Evolutionary conservation across 495 filamentous ascomycete species (phyloP), one percentile per base, ranked within the genome.

Genomic region (Hyphodiscus hymeniophilus): DNA sequence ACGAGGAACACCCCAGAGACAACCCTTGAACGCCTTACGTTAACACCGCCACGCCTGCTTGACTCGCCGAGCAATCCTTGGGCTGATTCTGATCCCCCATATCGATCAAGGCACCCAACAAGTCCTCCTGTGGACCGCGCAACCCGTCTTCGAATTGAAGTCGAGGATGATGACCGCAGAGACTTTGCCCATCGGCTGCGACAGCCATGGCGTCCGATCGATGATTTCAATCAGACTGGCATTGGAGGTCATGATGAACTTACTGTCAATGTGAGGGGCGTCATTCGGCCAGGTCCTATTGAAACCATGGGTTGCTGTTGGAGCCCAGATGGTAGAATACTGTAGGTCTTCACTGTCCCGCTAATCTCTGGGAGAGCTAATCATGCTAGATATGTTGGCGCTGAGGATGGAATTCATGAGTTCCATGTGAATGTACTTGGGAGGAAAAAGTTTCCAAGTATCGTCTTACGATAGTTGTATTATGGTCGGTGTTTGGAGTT

Each of bases 391-490:
- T 88, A 81, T 53, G 71, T 85, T 55, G 85, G 75, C n/a, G 84
- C 83, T 3, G 72, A 85, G 44, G 73, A 83, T 41, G 85, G 85
- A 16, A 83, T 90, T 15, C 82, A 85, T 49, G 81, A 89, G 62
- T 85, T 80, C 51, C 71, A 72, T 18, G 68, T 89, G 46, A 83
- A 90, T 57, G 58, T 80, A 17, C 59, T 71, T n/a, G 74, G 76
- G 41, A 72, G 84, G 48, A 84, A 78, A 62, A 70, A 74, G 4
- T 84, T 80, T 56, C 82, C 84, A 21, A 71, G 71, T 26, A 66
- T 84, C 33, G 65, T 66, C 18, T 72, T 76, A 50, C 70, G 81
- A 45, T 88, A 54, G 23, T 28, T 43, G 22, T 28, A 42, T 18
- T 2, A 15, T 38, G 34, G 34, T 8, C 7, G n/a, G 34, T 8